Base-by-base conservation (phyloP, 805 yeast species). In the Zygoascus biomembranicola region DNA sequence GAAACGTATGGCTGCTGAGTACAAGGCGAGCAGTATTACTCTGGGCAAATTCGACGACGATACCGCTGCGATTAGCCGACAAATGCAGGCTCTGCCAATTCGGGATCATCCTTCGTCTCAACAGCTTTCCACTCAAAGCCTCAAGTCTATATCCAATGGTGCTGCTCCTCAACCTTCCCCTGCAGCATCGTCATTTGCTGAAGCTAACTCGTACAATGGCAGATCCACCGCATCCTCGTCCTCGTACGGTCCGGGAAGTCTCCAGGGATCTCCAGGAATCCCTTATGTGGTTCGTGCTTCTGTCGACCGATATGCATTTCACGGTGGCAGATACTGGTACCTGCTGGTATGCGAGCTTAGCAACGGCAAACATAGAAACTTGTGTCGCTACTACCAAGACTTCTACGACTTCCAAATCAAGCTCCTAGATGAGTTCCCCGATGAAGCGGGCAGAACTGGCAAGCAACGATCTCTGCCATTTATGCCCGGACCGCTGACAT, bases 401-500 rank as follows among this genome's bases (percentile, higher is more conserved):
- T 94, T 94, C 66, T 94, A 90, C 68, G 96, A 94, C 66, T 79
- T 90, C 66, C 99, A 94, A 67, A 90, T 90, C 51, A 80, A 77
- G 57, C 73, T 94, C 50, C 74, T 92, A 50, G 94, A 86, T 62
- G 76, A 82, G 28, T 94, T 87, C 75, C 97, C 97, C 8, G 81
- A 78, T 56, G 99, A 92, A 69, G 96, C 97, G 8, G 97, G 97
- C 13, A 82, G 88, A 60, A 84, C 82, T 52, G 86, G 86, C 68
- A 75, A 81, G 28, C 80, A 82, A 51, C 80, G 99, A 59, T 84
- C 86, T 32, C 76, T 94, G 54, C 99, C 99, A 8, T 89, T 84
- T 59, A 90, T 94, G 63, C 98, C 99, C 0, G 99, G 98, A 1
- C 99, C 99, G 2, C 76, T 92, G 48, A 85, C 95, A 41, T 87